These are phyloP conservation scores for Sarocladiaceae sp. DNA, from an alignment of 2,329 filamentous ascomycete species.

Conservation along the genomic window DNA sequence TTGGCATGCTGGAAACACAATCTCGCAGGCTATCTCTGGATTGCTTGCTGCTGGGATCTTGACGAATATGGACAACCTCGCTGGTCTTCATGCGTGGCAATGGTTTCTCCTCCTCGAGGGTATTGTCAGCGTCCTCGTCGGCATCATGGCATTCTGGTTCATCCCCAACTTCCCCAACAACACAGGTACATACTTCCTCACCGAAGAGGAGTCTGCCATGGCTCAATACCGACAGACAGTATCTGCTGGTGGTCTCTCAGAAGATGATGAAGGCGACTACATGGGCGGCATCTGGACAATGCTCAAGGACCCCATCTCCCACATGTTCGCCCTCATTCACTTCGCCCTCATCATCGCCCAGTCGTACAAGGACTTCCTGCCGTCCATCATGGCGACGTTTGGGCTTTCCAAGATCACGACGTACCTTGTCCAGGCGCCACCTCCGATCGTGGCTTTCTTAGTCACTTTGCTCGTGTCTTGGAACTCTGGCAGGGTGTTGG, in stretches of 20 bases:
- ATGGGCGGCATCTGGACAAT: slow-evolving; percentile 28
- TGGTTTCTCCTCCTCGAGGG: slow-evolving; percentile 44
- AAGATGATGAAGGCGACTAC: slow-evolving; percentile 29
- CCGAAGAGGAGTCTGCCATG: slow-evolving; percentile 10
- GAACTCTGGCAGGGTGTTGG: slow-evolving; percentile 32
- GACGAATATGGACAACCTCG: slow-evolving; percentile 34
- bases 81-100: slow-evolving; percentile 35
- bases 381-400: slow-evolving; percentile 21
- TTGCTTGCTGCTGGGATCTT: slow-evolving; percentile 40
- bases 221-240: slow-evolving; percentile 28
- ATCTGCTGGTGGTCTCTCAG: slow-evolving; percentile 28
- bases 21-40: slow-evolving; percentile 40
- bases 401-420: slow-evolving; percentile 23
- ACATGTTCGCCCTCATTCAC: slow-evolving; percentile 35
- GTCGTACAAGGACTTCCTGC: slow-evolving; percentile 36
- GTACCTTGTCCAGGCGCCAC: slow-evolving; percentile 36
- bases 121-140: slow-evolving; percentile 28
- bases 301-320: slow-evolving; percentile 33
- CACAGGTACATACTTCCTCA: slow-evolving; percentile 18
- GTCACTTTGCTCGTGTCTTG: slow-evolving; percentile 32
- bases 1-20: slow-evolving; percentile 40
- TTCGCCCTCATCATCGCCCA: slow-evolving; percentile 39
- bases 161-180: slow-evolving; percentile 32
- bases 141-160: slow-evolving; percentile 27
- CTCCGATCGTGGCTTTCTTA: slow-evolving; percentile 36